Evolutionary conservation across 257 asterid species (phyloP).

Genomic region (Nicotiana sylvestris): DNA sequence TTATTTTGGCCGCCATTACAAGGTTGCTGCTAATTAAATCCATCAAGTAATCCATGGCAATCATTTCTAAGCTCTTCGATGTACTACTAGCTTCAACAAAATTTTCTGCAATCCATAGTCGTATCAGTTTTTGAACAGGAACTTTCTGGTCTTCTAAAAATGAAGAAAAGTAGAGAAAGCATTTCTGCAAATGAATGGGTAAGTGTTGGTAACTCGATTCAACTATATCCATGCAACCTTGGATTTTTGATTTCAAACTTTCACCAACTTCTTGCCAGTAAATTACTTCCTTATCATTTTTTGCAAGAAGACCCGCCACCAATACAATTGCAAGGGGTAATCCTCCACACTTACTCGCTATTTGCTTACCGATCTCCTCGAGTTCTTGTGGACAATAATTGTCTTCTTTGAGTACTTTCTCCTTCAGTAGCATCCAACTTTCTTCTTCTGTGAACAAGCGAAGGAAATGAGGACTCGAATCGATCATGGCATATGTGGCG

Average conservation of each 20-base stretch:
- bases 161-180: constrained; percentile 9
- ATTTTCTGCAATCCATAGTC: constrained; percentile 5
- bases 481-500: not conserved
- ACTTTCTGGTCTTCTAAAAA: not conserved
- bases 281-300: not conserved
- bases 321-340: not conserved
- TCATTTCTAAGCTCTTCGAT: not conserved
- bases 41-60: not conserved
- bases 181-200: not conserved
- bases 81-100: not conserved
- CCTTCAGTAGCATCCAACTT: not conserved
- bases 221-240: not conserved
- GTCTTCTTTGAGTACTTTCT: not conserved
- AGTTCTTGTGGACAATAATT: not conserved
- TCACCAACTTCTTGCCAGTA: not conserved
- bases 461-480: not conserved
- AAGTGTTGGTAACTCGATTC: not conserved
- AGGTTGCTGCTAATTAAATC: not conserved
- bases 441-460: not conserved
- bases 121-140: not conserved
- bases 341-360: not conserved
- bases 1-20: not conserved
- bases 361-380: not conserved
- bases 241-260: not conserved
- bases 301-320: not conserved